phyloP scores from a whole-genome alignment of 345 rosid species.

The Hibiscus mutabilis region DNA sequence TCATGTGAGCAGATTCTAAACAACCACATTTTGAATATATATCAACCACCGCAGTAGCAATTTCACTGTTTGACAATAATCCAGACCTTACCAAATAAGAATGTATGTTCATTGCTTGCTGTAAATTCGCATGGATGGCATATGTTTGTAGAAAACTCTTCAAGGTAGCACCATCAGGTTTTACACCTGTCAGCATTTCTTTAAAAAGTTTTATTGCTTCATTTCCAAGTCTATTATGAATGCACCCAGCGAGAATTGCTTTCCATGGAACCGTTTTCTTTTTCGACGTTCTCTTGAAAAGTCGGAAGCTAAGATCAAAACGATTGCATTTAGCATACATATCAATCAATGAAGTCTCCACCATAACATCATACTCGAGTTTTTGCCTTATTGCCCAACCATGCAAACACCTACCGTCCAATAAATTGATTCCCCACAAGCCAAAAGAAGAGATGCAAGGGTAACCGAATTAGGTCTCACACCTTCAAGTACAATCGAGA shows the following conservation, averaged over 20 bases:
- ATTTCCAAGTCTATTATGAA: slow-evolving; percentile 35
- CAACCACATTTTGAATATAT: slow-evolving; percentile 57
- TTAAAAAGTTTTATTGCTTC: slow-evolving; percentile 44
- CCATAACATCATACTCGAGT: slow-evolving; percentile 33
- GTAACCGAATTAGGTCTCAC: slow-evolving; percentile 55
- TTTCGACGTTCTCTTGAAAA: slow-evolving; percentile 44
- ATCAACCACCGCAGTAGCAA: slow-evolving; percentile 50
- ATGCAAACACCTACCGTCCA: slow-evolving; percentile 57
- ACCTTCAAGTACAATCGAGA: slow-evolving; percentile 45
- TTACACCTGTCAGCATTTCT: slow-evolving; percentile 37
- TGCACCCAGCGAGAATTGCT: slow-evolving; percentile 59
- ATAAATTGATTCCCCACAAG: slow-evolving; percentile 46
- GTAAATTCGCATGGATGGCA: slow-evolving; percentile 45
- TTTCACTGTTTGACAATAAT: slow-evolving; percentile 38
- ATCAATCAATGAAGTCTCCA: slow-evolving; percentile 76
- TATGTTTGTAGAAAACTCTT: slow-evolving; percentile 64
- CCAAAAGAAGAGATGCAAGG: slow-evolving; percentile 64
- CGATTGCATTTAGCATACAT: slow-evolving; percentile 76
- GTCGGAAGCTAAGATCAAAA: slow-evolving; percentile 43
- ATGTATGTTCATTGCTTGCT: slow-evolving; percentile 44
- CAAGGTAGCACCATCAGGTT: slow-evolving; percentile 43
- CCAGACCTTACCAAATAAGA: slow-evolving; percentile 44
- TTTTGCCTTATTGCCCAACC: slow-evolving; percentile 65
- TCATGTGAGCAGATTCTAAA: slow-evolving; percentile 43
- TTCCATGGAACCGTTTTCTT: slow-evolving; percentile 60